Base-by-base conservation (phyloP, 305 asterid species). In the Rubia tinctorum region DNA sequence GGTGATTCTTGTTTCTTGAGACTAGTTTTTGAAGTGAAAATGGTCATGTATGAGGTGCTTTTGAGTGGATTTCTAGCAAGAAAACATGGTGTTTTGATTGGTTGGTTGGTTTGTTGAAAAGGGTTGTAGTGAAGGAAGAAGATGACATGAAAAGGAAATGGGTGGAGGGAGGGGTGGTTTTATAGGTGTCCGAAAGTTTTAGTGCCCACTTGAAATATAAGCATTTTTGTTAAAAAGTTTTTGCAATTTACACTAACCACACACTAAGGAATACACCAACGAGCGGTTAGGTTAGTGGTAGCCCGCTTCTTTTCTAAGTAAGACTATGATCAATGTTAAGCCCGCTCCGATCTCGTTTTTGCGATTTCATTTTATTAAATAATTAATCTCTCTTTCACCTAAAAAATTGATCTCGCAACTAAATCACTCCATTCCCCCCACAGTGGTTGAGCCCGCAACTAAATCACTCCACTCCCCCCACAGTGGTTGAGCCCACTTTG, bases 81-180 rank as follows among this genome's bases (percentile, higher is more conserved):
- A 73, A 65, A 34, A 23, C 30, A 20, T 51, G 64, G 7, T 49
- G 53, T 39, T 56, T 37, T 64, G 69, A 74, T n/a, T n/a, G n/a
- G n/a, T 66, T 63, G 23, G 44, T 13, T 39, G 53, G 67, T 45
- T 73, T 75, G 17, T 43, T 71, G 69, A 55, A 66, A 61, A 66
- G 51, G 62, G 71, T 8, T 66, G 13, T 25, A 61, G 17, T 2
- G 71, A 73, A 61, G 76, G 71, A 58, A 64, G 76, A 56, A 81
- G 80, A 75, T 81, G 74, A 71, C 89, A 83, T 89, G 92, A 83
- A 84, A 79, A 81, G 77, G 82, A 77, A 82, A 88, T 79, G 88
- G 67, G 75, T 68, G 23, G 79, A 78, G 42, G 82, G 25, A 62
- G 84, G 80, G 82, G 74, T 79, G 81, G 73, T 91, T 91, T 89